Evolutionary conservation across 495 filamentous ascomycete species (phyloP), one percentile per base, ranked within the genome.

Genomic region (Penicillium taxi): DNA sequence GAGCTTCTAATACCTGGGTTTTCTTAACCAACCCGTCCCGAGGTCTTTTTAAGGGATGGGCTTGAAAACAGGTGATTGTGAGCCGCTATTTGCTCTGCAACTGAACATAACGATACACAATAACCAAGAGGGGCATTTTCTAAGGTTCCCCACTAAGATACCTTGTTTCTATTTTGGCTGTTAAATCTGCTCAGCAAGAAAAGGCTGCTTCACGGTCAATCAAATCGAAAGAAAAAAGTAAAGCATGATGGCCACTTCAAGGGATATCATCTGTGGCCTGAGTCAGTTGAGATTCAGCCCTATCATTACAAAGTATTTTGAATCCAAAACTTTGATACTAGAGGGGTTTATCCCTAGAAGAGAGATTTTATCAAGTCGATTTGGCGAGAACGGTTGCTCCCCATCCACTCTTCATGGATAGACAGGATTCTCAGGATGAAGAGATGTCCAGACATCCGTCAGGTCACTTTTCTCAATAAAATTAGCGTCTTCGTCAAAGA

Each of bases 291-390:
- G 15, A 2, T 6, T 1, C 26, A 11, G 7, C 32, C 19, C 18
- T 33, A 9, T 35, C 23, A n/a, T n/a, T n/a, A n/a, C n/a, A n/a
- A n/a, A n/a, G n/a, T n/a, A 12, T 15, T 26, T 18, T 21, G 53
- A 29, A 26, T 27, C 16, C 8, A 53, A 13, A 2, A 46, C 27
- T 11, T 44, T 18, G 26, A 56, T 45, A 17, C 24, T 12, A n/a
- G 22, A 31, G n/a, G 41, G 9, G 19, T 35, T 37, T n/a, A 56
- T 19, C 13, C 50, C 49, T 5, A 57, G 7, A 19, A 47, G 21
- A 1, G 34, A 50, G 14, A 52, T 32, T 29, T 50, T 52, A 34
- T 55, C 51, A 18, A 58, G 34, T 19, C 54, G 44, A 44, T 34
- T 45, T 0, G 50, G 26, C 15, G 26, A 14, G 26, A 29, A 29